phyloP scores from a whole-genome alignment of 2,329 filamentous ascomycete genomes.

The Penicillium sp. region DNA sequence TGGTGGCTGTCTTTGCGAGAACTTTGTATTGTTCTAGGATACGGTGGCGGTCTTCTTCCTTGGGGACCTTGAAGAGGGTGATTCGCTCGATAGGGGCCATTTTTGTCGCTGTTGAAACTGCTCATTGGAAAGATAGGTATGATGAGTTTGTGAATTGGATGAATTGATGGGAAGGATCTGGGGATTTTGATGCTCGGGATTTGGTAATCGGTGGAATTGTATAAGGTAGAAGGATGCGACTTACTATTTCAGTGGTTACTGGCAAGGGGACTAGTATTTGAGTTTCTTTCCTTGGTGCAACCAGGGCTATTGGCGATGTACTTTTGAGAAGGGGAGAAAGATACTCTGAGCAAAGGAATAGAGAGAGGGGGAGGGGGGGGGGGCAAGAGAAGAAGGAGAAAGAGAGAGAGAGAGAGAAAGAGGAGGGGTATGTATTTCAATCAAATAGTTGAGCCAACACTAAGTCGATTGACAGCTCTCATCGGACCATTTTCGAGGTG shows the following conservation, averaged over 20 bases:
- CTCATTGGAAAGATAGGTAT: background rate
- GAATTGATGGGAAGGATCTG: background rate
- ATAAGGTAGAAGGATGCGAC: background rate
- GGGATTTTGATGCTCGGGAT: background rate
- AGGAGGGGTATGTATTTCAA: no score
- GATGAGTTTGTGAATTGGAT: background rate
- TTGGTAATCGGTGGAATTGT: no score
- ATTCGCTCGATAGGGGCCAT: conserved; percentile 45
- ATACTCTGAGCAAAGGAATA: no score
- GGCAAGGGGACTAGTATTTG: no score
- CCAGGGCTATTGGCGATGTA: no score
- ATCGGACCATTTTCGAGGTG: no score
- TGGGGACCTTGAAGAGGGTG: conserved; percentile 50
- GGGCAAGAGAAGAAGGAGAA: no score
- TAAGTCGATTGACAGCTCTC: background rate
- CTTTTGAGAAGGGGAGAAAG: no score
- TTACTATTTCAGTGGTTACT: background rate
- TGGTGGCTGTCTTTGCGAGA: conserved; percentile 39
- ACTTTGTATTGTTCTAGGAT: conserved; percentile 43
- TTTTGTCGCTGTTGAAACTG: background rate
- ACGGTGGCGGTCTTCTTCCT: conserved; percentile 39
- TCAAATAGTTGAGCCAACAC: no score
- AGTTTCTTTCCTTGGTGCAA: no score
- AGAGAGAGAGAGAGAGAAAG: no score
- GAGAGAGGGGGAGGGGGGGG: no score